A percentile compares a stretch with the other conserved stretches of the same genome.
phyloP scores from a whole-genome alignment of 2,329 filamentous ascomycete species.

The Neofusicoccum umdonicola region DNA sequence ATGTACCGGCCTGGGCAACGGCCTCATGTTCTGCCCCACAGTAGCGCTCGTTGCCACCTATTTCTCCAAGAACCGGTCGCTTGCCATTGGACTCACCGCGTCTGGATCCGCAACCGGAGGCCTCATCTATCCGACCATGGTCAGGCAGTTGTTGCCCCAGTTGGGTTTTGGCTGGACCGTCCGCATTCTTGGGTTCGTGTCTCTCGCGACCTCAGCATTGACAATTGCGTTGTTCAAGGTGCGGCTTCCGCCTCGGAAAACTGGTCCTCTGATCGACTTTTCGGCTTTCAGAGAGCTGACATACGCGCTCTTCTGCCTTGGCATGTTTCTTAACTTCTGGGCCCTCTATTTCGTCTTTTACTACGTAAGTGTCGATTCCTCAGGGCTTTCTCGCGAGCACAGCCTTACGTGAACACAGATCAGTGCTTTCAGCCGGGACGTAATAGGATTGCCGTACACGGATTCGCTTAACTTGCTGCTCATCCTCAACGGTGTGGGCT shows the following conservation, averaged over 20 bases:
- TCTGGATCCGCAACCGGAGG: constrained; percentile 63
- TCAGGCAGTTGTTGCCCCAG: constrained; percentile 53
- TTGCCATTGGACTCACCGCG: constrained; percentile 60
- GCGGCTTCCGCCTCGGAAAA: constrained; percentile 43
- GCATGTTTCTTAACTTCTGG: constrained; percentile 20
- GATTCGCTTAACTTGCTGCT: constrained; percentile 61
- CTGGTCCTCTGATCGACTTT: constrained; percentile 32
- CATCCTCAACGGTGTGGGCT: constrained; percentile 62
- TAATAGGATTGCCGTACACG: constrained; percentile 40
- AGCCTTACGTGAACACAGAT: constrained; percentile 7
- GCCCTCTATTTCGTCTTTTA: constrained; percentile 19
- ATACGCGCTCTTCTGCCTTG: constrained; percentile 18
- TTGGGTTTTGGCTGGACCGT: constrained; percentile 66
- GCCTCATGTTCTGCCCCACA: constrained; percentile 34
- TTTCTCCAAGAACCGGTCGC: constrained; percentile 57
- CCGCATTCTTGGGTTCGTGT: constrained; percentile 60
- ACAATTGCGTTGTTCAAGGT: constrained; percentile 41
- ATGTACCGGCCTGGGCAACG: constrained; percentile 33
- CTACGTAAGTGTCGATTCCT: constrained; percentile 13
- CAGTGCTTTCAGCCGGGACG: constrained; percentile 10
- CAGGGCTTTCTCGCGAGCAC: not conserved
- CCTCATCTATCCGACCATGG: constrained; percentile 60
- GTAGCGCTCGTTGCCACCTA: constrained; percentile 48
- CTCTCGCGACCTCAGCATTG: constrained; percentile 43
- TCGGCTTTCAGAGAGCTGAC: constrained; percentile 18